phyloP scores from a whole-genome alignment of 148 eudicot species.

The Amaranthus palmeri region DNA sequence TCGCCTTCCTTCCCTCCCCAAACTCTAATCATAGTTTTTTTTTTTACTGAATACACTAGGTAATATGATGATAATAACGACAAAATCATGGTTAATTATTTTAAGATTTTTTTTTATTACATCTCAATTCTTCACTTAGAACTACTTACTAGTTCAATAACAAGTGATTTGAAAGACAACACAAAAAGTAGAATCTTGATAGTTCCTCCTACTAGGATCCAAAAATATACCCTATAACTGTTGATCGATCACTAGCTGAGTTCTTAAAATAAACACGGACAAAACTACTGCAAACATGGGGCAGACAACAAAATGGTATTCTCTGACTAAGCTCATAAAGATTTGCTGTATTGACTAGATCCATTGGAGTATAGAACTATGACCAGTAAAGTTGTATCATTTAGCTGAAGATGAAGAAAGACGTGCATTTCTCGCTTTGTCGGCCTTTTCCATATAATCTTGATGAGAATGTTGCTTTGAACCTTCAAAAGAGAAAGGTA shows the following conservation, averaged over 20 bases:
- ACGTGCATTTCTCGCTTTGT: slow-evolving; percentile 59
- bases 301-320: not conserved
- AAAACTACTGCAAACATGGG: not conserved
- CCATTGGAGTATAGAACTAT: not conserved
- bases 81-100: too few relatives aligned
- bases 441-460: slow-evolving; percentile 71
- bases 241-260: not conserved
- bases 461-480: slow-evolving; percentile 69
- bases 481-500: slow-evolving; percentile 35
- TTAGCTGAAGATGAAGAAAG: slow-evolving; percentile 43
- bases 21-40: too few relatives aligned
- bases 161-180: not conserved
- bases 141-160: too few relatives aligned
- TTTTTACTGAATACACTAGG: too few relatives aligned
- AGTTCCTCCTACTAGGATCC: not conserved
- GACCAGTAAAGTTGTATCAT: slow-evolving; percentile 7
- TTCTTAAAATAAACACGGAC: not conserved
- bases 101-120: too few relatives aligned
- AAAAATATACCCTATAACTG: slow-evolving; percentile 1
- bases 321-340: not conserved
- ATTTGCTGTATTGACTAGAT: not conserved
- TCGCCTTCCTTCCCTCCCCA: too few relatives aligned
- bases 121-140: too few relatives aligned
- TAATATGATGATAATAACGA: too few relatives aligned
- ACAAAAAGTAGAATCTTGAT: not conserved